Percentiles rank a stretch among this genome's conserved stretches.
phyloP scores from a whole-genome alignment of 2,329 filamentous ascomycete species.

The Colletotrichum euphorbiae region DNA sequence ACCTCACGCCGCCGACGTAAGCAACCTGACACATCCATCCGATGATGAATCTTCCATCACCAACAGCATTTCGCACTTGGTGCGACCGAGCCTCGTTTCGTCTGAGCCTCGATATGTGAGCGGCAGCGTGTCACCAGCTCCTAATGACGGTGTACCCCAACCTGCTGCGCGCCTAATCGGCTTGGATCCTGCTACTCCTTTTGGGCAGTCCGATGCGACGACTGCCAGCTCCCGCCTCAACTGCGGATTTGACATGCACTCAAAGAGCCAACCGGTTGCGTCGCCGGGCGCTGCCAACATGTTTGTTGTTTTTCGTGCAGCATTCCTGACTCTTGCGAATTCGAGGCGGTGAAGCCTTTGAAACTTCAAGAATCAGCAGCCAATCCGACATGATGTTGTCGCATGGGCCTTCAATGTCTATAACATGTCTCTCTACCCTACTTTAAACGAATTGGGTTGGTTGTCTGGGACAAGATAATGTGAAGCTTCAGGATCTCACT shows the following conservation, averaged over 20 bases:
- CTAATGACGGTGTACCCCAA: background rate
- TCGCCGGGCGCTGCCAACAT: background rate
- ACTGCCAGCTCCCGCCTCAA: background rate
- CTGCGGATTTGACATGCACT: background rate
- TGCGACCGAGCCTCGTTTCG: constrained; percentile 25
- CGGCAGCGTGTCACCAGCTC: constrained; percentile 13
- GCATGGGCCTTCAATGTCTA: constrained; percentile 1
- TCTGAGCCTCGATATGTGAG: constrained; percentile 16
- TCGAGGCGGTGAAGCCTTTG: constrained; percentile 26
- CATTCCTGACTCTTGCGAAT: background rate
- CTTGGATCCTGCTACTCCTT: too few relatives aligned
- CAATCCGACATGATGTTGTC: background rate
- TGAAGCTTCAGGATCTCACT: background rate
- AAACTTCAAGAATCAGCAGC: background rate
- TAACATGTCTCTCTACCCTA: background rate
- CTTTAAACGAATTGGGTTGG: background rate
- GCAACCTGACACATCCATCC: background rate
- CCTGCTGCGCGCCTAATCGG: constrained; percentile 4
- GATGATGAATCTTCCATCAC: background rate
- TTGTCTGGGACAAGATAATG: too few relatives aligned
- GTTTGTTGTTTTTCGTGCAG: background rate
- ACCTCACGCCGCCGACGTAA: background rate
- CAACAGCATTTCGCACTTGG: constrained; percentile 2
- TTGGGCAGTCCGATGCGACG: constrained; percentile 30
- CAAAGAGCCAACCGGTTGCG: background rate